These are phyloP conservation scores for Solanum dulcamara DNA, from an alignment of 257 asterid genomes.

Conservation along the genomic window DNA sequence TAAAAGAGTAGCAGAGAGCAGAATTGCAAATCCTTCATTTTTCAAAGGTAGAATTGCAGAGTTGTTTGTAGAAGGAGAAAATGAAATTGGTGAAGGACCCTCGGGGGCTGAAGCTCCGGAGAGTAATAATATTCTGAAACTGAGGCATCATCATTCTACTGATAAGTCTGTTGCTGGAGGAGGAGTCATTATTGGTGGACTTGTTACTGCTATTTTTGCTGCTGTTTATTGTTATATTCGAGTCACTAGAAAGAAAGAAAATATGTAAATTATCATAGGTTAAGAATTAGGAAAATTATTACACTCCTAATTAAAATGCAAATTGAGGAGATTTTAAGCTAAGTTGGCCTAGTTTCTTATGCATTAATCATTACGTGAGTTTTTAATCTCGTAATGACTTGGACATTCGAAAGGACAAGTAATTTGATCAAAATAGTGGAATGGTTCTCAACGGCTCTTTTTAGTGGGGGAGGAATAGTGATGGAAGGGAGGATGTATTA, in stretches of 20 bases:
- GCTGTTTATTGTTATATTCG: slow-evolving; percentile 69
- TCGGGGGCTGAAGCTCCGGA: slow-evolving; percentile 38
- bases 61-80: not conserved
- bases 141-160: slow-evolving; percentile 25
- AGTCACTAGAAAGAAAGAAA: slow-evolving; percentile 33
- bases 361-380: not conserved
- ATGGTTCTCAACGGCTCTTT: not conserved
- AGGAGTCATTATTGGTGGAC: slow-evolving; percentile 70
- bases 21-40: slow-evolving; percentile 10
- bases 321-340: not conserved
- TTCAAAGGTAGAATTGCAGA: not conserved
- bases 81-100: not conserved
- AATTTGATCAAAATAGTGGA: not conserved
- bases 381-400: not conserved
- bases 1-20: not conserved
- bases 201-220: slow-evolving; percentile 54
- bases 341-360: not conserved
- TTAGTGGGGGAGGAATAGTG: not conserved
- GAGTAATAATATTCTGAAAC: slow-evolving; percentile 6
- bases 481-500: not conserved
- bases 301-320: not conserved
- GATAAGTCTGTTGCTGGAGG: slow-evolving; percentile 60
- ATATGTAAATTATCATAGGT: not conserved
- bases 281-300: not conserved
- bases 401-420: not conserved